A percentile compares a stretch with the other conserved stretches of the same genome.
These are phyloP conservation scores for Senna siamea DNA, from an alignment of 306 rosid genomes.

Conservation along the genomic window DNA sequence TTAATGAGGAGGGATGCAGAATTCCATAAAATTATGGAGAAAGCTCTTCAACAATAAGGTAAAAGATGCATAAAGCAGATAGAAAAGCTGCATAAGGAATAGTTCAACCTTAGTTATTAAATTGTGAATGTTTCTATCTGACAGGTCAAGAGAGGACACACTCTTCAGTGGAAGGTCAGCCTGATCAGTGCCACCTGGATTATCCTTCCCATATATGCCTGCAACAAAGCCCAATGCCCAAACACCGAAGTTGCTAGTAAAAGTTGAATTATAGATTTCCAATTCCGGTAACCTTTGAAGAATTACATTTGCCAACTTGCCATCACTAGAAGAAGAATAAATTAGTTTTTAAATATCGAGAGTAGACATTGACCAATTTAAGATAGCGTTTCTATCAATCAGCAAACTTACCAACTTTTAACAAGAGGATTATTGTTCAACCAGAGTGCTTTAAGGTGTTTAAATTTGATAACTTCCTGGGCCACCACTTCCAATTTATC, in stretches of 20 bases:
- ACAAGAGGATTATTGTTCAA: constrained; percentile 71
- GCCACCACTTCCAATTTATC: constrained; percentile 54
- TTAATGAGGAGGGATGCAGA: neutral
- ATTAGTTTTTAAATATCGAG: constrained; percentile 16
- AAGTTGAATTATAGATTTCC: constrained; percentile 78
- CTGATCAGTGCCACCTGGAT: constrained; percentile 55
- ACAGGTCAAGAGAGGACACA: constrained; percentile 73
- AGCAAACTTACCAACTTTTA: constrained; percentile 49
- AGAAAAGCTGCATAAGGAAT: constrained; percentile 25
- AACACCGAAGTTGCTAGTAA: constrained; percentile 64
- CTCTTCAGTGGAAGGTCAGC: constrained; percentile 50
- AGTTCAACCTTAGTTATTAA: constrained; percentile 62
- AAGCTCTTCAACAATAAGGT: neutral
- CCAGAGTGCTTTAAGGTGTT: constrained; percentile 83
- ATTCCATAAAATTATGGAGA: constrained; percentile 16
- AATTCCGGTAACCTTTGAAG: constrained; percentile 59
- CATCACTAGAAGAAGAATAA: constrained; percentile 50
- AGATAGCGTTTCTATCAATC: neutral
- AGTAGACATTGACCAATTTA: constrained; percentile 2
- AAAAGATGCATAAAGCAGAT: constrained; percentile 17
- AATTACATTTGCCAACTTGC: constrained; percentile 53
- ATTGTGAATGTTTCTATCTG: constrained; percentile 71
- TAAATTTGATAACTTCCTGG: constrained; percentile 70
- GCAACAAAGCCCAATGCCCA: constrained; percentile 95
- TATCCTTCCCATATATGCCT: constrained; percentile 78